Evolutionary conservation across 139 green algal species (phyloP), one percentile per base, ranked within the genome.

Genomic region (Edaphochlamys debaryana): DNA sequence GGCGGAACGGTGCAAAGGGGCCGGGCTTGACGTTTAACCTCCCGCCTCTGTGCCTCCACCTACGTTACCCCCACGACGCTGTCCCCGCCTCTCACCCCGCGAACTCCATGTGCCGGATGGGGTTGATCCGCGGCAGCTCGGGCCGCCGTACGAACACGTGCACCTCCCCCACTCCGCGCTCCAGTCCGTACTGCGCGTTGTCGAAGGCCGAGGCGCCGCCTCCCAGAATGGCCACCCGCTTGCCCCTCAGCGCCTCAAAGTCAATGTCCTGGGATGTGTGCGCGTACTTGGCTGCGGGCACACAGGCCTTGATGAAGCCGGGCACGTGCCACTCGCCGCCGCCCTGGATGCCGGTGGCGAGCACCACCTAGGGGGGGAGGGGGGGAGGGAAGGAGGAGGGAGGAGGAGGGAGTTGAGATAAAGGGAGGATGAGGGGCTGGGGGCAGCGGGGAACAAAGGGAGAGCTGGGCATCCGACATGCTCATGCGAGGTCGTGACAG

Each of bases 321-420:
- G 87, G 87, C 9, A 90, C 67, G 60, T 90, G 87, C 87, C 87
- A 90, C 79, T 90, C 87, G 58, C 87, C 87, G 67, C 87, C 87
- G 37, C 87, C 87, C 79, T 90, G 87, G 58, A 90, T 90, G 45
- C 87, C 87, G 4, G 87, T 90, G 34, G 87, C 87, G 25, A 90
- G 83, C 32, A 90, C 87, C 36, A 90, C 83, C 76, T 82, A 38
- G 27, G 6, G 66, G n/a, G n/a, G n/a, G n/a, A n/a, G n/a, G n/a
- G n/a, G 7, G 30, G 63, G 23, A 9, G 63, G 63, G 63, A 8
- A 32, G 11, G 63, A 20, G n/a, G 63, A 20, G 63, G 11, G 30
- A 45, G 63, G 63, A 8, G 30, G 63, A n/a, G n/a, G n/a, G n/a
- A n/a, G n/a, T n/a, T n/a, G n/a, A n/a, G n/a, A n/a, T n/a, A n/a